Conservation (phyloP, 306 rosid species). For the Quercus glauca region DNA sequence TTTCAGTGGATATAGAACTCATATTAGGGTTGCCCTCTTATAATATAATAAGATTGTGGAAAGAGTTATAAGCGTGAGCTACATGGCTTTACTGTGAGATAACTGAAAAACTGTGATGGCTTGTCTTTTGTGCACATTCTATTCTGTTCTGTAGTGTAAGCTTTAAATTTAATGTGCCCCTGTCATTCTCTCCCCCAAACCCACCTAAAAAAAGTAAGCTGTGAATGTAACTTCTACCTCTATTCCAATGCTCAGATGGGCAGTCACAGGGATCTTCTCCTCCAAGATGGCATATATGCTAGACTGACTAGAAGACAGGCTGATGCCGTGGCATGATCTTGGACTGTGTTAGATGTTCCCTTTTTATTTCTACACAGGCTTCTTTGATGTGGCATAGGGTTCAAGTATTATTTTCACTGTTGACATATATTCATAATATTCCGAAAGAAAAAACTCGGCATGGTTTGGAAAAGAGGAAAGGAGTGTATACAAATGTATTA, state of each 20-base stretch:
- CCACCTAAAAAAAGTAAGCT: background rate
- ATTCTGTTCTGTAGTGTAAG: background rate
- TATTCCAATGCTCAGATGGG: slow-evolving; percentile 50
- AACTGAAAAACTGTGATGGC: background rate
- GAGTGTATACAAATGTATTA: background rate
- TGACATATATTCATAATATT: slow-evolving; percentile 21
- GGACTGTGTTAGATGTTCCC: background rate
- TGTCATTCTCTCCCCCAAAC: too few species aligned
- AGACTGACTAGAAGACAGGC: slow-evolving; percentile 75
- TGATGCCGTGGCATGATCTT: slow-evolving; percentile 65
- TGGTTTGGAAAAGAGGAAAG: slow-evolving; percentile 15
- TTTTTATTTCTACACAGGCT: slow-evolving; percentile 18
- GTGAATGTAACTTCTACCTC: slow-evolving; percentile 7
- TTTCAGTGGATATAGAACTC: background rate
- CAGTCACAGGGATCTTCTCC: slow-evolving; percentile 78
- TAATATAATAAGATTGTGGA: background rate
- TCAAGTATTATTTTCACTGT: slow-evolving; percentile 32
- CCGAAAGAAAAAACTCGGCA: slow-evolving; percentile 7
- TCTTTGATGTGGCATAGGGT: slow-evolving; percentile 26
- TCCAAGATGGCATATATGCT: slow-evolving; percentile 74
- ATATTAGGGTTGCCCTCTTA: background rate
- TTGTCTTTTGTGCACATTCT: background rate
- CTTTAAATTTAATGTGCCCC: background rate
- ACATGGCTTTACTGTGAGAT: slow-evolving; percentile 12
- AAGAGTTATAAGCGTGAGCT: slow-evolving; percentile 3